These are phyloP conservation scores for Russula compacta DNA, from an alignment of 768 basidiomycete species.

Conservation along the genomic window DNA sequence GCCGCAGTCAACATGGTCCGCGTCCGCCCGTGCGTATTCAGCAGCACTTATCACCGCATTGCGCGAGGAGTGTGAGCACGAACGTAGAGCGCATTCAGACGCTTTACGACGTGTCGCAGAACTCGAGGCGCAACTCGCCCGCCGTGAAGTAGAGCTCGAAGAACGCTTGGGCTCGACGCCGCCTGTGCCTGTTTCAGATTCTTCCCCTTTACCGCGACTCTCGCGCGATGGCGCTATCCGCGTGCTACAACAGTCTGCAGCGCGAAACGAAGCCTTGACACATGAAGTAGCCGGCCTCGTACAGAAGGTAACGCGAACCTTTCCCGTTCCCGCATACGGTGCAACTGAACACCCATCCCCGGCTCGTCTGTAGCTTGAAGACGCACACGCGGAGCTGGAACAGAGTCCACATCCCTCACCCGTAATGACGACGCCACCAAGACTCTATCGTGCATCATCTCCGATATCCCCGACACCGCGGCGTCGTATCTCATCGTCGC, in stretches of 20 bases:
- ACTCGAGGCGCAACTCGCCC: slow-evolving; percentile 46
- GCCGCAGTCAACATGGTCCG: slow-evolving; percentile 22
- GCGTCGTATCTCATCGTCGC: not conserved
- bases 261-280: slow-evolving; percentile 13
- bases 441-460: not conserved
- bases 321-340: not conserved
- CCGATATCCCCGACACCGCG: slow-evolving; percentile 2
- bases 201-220: slow-evolving; percentile 5
- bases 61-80: slow-evolving; percentile 35
- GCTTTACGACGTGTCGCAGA: slow-evolving; percentile 35
- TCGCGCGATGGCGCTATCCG: slow-evolving; percentile 19
- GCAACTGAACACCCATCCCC: not conserved
- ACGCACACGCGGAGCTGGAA: slow-evolving; percentile 2
- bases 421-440: not conserved
- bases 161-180: slow-evolving; percentile 1
- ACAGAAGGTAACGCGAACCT: slow-evolving; percentile 4
- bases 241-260: slow-evolving; percentile 13
- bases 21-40: slow-evolving; percentile 32
- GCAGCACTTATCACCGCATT: slow-evolving; percentile 37
- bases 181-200: not conserved
- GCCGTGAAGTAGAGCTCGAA: slow-evolving; percentile 50
- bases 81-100: slow-evolving; percentile 33
- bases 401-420: not conserved
- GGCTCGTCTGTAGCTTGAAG: slow-evolving; percentile 6
- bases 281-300: slow-evolving; percentile 11